Percentiles rank a stretch among this genome's conserved stretches.
Evolutionary conservation across 2,329 filamentous ascomycete species (phyloP).

Genomic region (Diaporthe nobilis): DNA sequence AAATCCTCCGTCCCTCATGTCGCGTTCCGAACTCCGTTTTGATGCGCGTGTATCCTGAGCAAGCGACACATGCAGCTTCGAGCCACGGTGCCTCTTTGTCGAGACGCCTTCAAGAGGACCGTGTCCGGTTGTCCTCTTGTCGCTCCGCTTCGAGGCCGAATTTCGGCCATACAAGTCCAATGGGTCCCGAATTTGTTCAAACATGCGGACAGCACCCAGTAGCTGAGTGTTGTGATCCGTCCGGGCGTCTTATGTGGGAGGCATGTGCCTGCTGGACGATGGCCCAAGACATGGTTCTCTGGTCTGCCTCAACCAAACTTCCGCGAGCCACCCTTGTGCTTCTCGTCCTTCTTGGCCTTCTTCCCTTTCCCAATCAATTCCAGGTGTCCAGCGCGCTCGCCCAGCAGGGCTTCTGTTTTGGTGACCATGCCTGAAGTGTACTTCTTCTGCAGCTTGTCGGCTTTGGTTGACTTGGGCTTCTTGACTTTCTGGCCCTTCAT

Average conservation of each 20-base stretch:
- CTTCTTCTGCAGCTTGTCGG: constrained; percentile 69
- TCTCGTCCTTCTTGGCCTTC: constrained; percentile 59
- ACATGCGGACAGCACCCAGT: background rate
- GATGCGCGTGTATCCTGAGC: background rate
- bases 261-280: background rate
- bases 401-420: constrained; percentile 70
- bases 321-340: constrained; percentile 63
- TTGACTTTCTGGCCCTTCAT: constrained; percentile 57
- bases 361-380: constrained; percentile 72
- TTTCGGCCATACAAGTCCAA: background rate
- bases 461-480: constrained; percentile 54
- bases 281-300: background rate
- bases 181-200: background rate
- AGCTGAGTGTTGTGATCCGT: background rate
- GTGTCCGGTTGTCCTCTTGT: background rate
- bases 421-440: constrained; percentile 67
- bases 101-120: background rate
- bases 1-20: background rate
- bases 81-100: background rate
- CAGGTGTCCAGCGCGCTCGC: constrained; percentile 71
- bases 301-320: constrained; percentile 65
- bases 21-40: background rate
- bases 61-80: background rate
- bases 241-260: background rate
- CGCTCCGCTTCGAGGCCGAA: background rate